Evolutionary conservation across 2,329 filamentous ascomycete species (phyloP), one percentile per base, ranked within the genome.

Genomic region (Monilinia vaccinii-corymbosi): DNA sequence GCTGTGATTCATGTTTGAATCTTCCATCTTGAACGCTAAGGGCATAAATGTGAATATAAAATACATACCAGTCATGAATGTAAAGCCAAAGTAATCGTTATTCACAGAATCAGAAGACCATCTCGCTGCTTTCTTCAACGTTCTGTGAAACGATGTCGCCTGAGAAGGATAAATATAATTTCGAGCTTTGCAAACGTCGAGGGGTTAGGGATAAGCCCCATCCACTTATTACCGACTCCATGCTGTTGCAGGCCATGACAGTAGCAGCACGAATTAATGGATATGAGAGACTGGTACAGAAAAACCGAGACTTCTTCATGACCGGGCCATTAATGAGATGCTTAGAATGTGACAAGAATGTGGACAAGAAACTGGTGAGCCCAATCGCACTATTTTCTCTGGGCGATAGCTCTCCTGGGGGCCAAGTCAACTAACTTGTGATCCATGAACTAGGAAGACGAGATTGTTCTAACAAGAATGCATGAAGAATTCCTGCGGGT

Each of bases 301-400:
- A 56, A 36, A 57, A 61, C 60, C 60, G 58, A 28, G 18, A 56
- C 21, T 67, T 65, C 40, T 68, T 65, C 48, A 53, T 47, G 16
- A 56, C 62, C 38, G 45, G 46, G 11, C 60, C 61, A 13, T 48
- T 67, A 49, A 63, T 61, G 60, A 60, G 63, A 50, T 66, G 56
- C 46, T 38, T 65, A 45, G 63, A 66, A 32, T n/a, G 36, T 3
- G 56, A 67, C 2, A 51, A 61, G 21, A 50, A 63, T 10, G 28
- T 45, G 8, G 58, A 57, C 7, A 42, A 60, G 23, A 55, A 21
- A 25, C 23, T 31, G 32, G 57, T 60, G 28, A 25, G 49, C 47
- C n/a, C 3, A 34, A 13, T 25, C 23, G 14, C 25, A 32, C 3
- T 36, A 4, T 46, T 23, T 23, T 18, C 21, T 23, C 9, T 23